Evolutionary conservation across 345 rosid species (phyloP).

Genomic region (Acer yangbiense): DNA sequence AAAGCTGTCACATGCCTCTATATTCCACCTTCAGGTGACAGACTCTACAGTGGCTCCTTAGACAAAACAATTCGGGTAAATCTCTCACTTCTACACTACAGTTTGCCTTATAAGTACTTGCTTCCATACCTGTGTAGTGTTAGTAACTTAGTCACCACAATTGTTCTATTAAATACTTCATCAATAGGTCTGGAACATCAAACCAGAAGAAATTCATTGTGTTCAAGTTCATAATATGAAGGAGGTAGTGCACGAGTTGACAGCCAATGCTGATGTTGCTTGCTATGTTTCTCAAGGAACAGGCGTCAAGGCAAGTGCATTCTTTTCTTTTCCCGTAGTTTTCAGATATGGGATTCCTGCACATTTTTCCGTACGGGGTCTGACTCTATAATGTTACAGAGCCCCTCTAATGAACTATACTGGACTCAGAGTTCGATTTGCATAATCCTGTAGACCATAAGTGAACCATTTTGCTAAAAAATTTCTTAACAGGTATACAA

Average conservation of each 20-base stretch:
- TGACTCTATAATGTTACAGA: no score
- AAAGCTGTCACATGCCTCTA: slow-evolving; percentile 63
- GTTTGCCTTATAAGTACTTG: not conserved
- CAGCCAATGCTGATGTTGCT: slow-evolving; percentile 48
- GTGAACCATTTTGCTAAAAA: not conserved
- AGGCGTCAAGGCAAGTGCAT: slow-evolving; percentile 54
- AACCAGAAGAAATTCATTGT: slow-evolving; percentile 54
- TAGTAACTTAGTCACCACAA: no score
- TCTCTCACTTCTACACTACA: not conserved
- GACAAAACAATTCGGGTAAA: slow-evolving; percentile 71
- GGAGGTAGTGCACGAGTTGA: slow-evolving; percentile 48
- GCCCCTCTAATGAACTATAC: no score
- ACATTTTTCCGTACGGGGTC: no score
- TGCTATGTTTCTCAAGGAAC: slow-evolving; percentile 57
- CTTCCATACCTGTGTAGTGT: not conserved
- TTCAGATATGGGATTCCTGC: no score
- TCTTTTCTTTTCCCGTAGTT: not conserved
- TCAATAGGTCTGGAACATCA: slow-evolving; percentile 58
- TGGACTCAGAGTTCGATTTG: no score
- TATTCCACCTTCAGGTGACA: slow-evolving; percentile 50
- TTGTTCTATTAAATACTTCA: not conserved
- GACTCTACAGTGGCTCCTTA: slow-evolving; percentile 62
- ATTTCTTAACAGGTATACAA: slow-evolving; percentile 45
- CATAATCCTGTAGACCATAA: no score
- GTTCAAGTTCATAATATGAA: slow-evolving; percentile 61